Base-by-base conservation (phyloP, 225 moss, liverwort and hornwort species). In the Anthoceros angustus region DNA sequence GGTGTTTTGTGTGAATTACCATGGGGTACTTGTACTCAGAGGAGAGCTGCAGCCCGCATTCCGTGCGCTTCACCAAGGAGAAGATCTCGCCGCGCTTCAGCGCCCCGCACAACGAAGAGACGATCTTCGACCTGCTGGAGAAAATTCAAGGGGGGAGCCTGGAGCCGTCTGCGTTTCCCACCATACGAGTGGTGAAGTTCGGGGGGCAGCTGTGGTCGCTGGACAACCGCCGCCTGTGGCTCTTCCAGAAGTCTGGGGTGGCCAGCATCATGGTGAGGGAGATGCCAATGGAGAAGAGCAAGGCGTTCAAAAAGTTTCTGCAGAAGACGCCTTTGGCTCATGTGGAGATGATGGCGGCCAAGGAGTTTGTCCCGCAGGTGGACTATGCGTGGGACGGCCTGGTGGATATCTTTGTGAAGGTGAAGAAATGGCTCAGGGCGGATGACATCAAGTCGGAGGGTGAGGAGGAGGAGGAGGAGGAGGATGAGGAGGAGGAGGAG, bases 171-270 rank as follows among this genome's bases (percentile, higher is more conserved):
- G 55, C 23, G 55, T 55, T 55, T 12, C 55, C 55, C 14, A 55
- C 55, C 55, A 55, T 55, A 18, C 55, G 55, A 23, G 55, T 55
- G 55, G 55, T 55, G 16, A 55, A 55, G 55, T 55, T 55, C 55
- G 55, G 55, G 16, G 55, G 55, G 8, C n/a, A 55, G 55, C 55
- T 55, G 55, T 55, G 55, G 55, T 55, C 55, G 55, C 55, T 55
- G 55, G 55, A 55, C 55, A 55, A 55, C 55, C 55, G 55, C 55
- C 55, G 55, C 55, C 55, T 55, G 55, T 55, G 55, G 55, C 55
- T 55, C 5, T 55, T 55, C 55, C 55, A 55, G n/a, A 55, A 55
- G 55, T 4, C 55, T 23, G 55, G 55, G 16, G 55, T 55, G 55
- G 55, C 12, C 16, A 55, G 55, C 55, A 55, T 55, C 55, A 55